Conservation (phyloP, 1,284 basidiomycete species). For the Peniophora sp. region DNA sequence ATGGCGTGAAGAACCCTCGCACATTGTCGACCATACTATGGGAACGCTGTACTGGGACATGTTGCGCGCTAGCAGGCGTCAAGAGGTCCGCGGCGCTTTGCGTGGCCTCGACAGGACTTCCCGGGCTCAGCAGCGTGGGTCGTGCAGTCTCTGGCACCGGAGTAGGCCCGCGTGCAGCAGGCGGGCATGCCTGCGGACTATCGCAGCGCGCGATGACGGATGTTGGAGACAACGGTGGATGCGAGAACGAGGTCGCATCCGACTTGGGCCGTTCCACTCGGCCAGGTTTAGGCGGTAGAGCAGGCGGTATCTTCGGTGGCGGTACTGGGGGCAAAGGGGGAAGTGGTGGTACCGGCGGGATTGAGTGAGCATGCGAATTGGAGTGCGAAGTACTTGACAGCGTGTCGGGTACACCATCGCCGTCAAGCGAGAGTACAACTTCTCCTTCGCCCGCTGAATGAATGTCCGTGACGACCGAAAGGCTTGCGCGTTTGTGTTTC, state of each 20-base stretch:
- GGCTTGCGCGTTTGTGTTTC: background rate
- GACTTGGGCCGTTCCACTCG: too few species aligned
- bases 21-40: slow-evolving; percentile 44
- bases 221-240: too few species aligned
- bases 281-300: background rate
- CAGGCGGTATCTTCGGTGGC: slow-evolving; percentile 1
- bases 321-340: slow-evolving; percentile 18
- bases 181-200: background rate
- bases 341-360: slow-evolving; percentile 25
- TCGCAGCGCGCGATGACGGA: too few species aligned
- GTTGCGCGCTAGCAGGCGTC: slow-evolving; percentile 1
- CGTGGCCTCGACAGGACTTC: slow-evolving; percentile 21
- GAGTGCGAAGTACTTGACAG: slow-evolving; percentile 31
- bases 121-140: slow-evolving; percentile 2
- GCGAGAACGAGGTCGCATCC: too few species aligned
- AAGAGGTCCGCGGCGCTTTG: too few species aligned
- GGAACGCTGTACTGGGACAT: slow-evolving; percentile 32
- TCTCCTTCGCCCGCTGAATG: too few species aligned
- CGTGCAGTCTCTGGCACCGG: slow-evolving; percentile 3
- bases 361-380: slow-evolving; percentile 38
- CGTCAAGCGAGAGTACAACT: background rate
- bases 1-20: slow-evolving; percentile 27
- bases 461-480: background rate
- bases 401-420: slow-evolving; percentile 13
- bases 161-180: background rate